Base-by-base conservation (phyloP, 129 eudicot species). In the Flaveria brownii region DNA sequence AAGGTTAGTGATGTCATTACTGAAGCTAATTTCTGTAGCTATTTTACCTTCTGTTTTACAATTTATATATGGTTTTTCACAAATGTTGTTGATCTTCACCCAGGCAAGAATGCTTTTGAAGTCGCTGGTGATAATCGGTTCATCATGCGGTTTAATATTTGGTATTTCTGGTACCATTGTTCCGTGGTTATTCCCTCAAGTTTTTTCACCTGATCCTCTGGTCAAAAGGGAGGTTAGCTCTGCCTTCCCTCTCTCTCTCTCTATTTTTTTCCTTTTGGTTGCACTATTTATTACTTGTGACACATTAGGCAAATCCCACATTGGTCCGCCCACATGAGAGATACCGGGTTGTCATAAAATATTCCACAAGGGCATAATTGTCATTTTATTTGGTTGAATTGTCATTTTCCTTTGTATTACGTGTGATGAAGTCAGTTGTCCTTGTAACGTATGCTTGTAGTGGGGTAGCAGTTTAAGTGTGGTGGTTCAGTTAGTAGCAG, bases 51-150 rank as follows among this genome's bases (percentile, higher is more conserved):
- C 33, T 57, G 22, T 20, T 57, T 57, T 22, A 57, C 33, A 61
- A 26, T 26, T 25, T 13, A 3, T 61, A 61, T 61, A 26, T 33
- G 49, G 36, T 64, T 26, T 61, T 61, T 13, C 41, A 61, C 42
- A 60, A 12, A 60, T 23, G 66, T 23, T 60, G 41, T 13, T 60
- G 16, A 60, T 60, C 67, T 60, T 25, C 16, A 20, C 87, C 45
- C 90, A 91, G 99, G 97, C 92, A 70, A 86, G 90, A 13, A 56
- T 69, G 80, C 80, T 91, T 62, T 80, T 95, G 70, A 95, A 95
- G 88, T 86, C 99, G 10, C 81, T 94, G 80, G 63, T 94, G 81
- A 87, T 89, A 15, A 94, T 94, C 76, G 99, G 99, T 22, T 79
- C 84, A 33, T 65, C 85, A 46, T 80, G 80, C n/a, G 99, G 99